A percentile compares a stretch with the other conserved stretches of the same genome.
Evolutionary conservation across 257 asterid species (phyloP).

Genomic region (Linderniella brevidens): DNA sequence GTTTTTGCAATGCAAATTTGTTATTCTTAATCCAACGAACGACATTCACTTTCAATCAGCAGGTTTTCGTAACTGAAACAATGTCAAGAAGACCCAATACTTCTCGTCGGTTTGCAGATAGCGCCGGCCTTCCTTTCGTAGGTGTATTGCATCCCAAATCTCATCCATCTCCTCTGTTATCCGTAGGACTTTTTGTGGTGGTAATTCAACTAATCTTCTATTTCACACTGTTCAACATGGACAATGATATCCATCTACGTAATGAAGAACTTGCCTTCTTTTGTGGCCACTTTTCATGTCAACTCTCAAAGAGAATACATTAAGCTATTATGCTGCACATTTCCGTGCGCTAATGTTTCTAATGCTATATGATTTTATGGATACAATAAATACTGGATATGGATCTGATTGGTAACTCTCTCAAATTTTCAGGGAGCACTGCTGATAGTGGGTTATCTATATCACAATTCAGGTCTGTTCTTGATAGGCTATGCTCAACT

Average conservation of each 20-base stretch:
- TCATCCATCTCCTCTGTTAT: constrained; percentile 64
- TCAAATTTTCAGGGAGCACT: constrained; percentile 56
- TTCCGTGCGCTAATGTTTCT: constrained; percentile 2
- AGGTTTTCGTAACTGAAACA: constrained; percentile 13
- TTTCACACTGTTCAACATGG: not conserved
- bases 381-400: not conserved
- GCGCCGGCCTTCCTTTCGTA: constrained; percentile 53
- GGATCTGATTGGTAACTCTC: constrained; percentile 7
- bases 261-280: too few species aligned
- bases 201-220: constrained; percentile 21
- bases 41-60: not conserved
- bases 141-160: constrained; percentile 66
- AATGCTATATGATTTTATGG: too few species aligned
- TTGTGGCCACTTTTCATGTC: not conserved
- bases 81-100: constrained; percentile 78
- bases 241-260: not conserved
- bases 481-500: too few species aligned
- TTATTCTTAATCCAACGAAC: too few species aligned
- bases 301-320: not conserved
- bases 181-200: constrained; percentile 64
- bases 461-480: constrained; percentile 64
- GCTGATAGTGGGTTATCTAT: constrained; percentile 65
- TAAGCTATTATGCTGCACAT: not conserved
- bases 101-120: constrained; percentile 59
- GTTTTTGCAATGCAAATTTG: too few species aligned